Conservation (phyloP, 176 grass and related monocot species). For the Paspalum vaginatum region DNA sequence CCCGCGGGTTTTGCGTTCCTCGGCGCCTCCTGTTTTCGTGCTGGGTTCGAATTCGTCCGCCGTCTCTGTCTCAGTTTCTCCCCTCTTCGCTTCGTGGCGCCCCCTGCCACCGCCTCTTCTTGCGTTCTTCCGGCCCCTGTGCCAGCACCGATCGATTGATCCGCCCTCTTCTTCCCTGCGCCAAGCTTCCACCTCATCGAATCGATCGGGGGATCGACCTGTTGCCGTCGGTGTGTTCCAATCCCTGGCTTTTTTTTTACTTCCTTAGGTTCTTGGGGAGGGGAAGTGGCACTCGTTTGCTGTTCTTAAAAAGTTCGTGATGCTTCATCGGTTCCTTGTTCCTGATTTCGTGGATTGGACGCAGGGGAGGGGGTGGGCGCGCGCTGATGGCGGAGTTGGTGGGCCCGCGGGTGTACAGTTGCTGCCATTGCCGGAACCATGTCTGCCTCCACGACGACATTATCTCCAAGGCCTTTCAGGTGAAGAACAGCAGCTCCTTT, state of each 20-base stretch:
- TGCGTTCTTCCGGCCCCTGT: not conserved
- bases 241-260: not conserved
- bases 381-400: conserved; percentile 54
- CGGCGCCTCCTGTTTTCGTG: conserved; percentile 27
- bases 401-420: conserved; percentile 69
- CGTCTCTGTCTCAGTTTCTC: conserved; percentile 2
- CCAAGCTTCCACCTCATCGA: not conserved
- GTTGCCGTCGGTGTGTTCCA: not conserved
- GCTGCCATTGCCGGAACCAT: conserved; percentile 71
- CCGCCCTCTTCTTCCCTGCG: not conserved
- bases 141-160: not conserved
- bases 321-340: conserved; percentile 31
- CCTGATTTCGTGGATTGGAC: conserved; percentile 29
- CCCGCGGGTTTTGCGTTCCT: not conserved
- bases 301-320: not conserved
- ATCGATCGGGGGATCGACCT: not conserved
- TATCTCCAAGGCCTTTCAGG: conserved; percentile 76
- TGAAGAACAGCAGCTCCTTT: conserved; percentile 18
- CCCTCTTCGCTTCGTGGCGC: not conserved
- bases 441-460: conserved; percentile 87
- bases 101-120: not conserved
- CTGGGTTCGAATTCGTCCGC: conserved; percentile 19
- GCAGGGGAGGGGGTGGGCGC: not conserved
- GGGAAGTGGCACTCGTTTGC: not conserved
- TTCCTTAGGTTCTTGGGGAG: not conserved